These are phyloP conservation scores for Deinandra increscens DNA, from an alignment of 129 eudicot species.

Conservation along the genomic window DNA sequence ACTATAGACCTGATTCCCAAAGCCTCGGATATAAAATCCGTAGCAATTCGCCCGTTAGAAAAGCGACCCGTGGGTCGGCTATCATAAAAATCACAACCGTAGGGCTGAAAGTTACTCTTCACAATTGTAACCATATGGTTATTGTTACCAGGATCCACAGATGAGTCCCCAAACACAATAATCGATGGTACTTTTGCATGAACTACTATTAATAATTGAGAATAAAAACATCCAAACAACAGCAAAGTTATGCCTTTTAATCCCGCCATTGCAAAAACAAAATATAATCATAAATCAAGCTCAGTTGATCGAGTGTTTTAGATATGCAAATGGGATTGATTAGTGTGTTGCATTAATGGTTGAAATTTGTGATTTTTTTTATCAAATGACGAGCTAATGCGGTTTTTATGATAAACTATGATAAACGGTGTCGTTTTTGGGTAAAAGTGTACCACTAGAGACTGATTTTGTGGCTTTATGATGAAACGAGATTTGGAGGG, in stretches of 20 bases:
- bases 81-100: constrained; percentile 74
- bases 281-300: neutral
- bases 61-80: constrained; percentile 73
- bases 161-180: constrained; percentile 85
- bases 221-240: constrained; percentile 32
- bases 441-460: neutral
- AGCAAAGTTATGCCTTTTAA: constrained; percentile 28
- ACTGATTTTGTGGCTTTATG: constrained; percentile 26
- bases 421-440: neutral
- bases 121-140: constrained; percentile 56
- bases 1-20: constrained; percentile 55
- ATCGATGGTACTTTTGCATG: constrained; percentile 58
- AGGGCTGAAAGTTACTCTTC: constrained; percentile 75
- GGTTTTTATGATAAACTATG: no score
- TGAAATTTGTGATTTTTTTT: neutral
- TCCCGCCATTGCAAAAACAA: neutral
- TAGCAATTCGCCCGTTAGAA: constrained; percentile 74
- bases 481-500: neutral
- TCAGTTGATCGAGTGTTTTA: neutral
- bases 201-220: constrained; percentile 18
- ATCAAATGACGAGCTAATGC: constrained; percentile 4
- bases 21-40: constrained; percentile 85
- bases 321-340: neutral
- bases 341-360: constrained; percentile 4
- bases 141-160: constrained; percentile 89